phyloP scores from a whole-genome alignment of 345 rosid species.

The Raphanus sativus region DNA sequence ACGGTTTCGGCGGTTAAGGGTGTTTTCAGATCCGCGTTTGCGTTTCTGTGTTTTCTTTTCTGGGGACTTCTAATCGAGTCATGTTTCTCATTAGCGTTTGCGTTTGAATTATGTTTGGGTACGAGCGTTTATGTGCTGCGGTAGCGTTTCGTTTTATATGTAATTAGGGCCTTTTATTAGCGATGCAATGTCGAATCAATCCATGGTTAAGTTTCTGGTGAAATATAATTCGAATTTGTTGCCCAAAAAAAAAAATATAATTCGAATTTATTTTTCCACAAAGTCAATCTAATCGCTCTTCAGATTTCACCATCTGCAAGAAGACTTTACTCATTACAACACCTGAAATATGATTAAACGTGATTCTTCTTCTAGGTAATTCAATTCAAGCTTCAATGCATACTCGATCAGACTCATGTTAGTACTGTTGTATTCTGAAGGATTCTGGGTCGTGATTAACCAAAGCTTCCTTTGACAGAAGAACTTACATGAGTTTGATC shows the following conservation, averaged over 20 bases:
- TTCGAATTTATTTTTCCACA: neutral
- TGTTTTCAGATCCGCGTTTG: neutral
- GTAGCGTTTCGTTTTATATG: slow-evolving; percentile 3
- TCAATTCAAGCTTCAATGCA: too few species aligned
- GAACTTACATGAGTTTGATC: too few species aligned
- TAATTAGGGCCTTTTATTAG: slow-evolving; percentile 8
- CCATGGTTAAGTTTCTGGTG: neutral
- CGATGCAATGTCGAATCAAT: neutral
- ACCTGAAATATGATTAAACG: too few species aligned
- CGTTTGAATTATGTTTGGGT: neutral
- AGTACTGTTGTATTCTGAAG: neutral
- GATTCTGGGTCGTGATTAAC: neutral
- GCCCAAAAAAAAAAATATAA: too few species aligned
- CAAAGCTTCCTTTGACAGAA: neutral
- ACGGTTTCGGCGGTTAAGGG: neutral
- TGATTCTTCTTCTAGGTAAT: too few species aligned
- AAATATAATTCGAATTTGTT: neutral
- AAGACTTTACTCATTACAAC: too few species aligned
- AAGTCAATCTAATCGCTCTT: too few species aligned
- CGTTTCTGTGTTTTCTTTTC: neutral
- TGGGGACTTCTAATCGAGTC: neutral
- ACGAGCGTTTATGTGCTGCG: neutral
- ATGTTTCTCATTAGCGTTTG: neutral
- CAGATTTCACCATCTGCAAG: too few species aligned
- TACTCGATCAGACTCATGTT: neutral